These are phyloP conservation scores for Jamesozyma spencerorum DNA, from an alignment of 805 yeast species.

Conservation along the genomic window DNA sequence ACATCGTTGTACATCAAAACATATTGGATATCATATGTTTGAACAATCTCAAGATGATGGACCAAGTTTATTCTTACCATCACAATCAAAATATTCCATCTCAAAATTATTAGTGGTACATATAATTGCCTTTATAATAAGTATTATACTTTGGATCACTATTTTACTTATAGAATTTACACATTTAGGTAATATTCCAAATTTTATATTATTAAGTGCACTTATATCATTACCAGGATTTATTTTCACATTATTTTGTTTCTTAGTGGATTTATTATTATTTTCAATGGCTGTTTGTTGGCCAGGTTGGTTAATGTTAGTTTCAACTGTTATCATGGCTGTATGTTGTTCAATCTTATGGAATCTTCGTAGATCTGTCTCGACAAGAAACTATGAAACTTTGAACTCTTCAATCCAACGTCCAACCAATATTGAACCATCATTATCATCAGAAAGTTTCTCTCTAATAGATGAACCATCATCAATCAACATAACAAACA, in stretches of 20 bases:
- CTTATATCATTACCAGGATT: conserved; percentile 60
- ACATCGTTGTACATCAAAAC: conserved; percentile 10
- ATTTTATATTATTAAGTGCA: conserved; percentile 43
- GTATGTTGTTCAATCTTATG: conserved; percentile 58
- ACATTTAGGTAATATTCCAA: conserved; percentile 29
- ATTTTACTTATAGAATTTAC: conserved; percentile 35
- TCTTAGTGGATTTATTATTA: conserved; percentile 71
- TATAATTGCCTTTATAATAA: conserved; percentile 51
- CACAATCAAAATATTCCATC: conserved; percentile 48
- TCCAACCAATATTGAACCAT: neutral
- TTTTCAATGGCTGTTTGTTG: conserved; percentile 69
- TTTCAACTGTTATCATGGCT: conserved; percentile 57
- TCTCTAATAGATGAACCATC: too few species aligned
- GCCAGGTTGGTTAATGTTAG: conserved; percentile 78
- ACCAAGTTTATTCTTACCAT: conserved; percentile 36
- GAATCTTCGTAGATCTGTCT: conserved; percentile 58
- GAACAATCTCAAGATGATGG: too few species aligned
- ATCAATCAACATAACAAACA: too few species aligned
- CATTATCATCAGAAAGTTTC: neutral
- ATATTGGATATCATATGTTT: conserved; percentile 15
- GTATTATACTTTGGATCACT: conserved; percentile 37
- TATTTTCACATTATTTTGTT: conserved; percentile 58
- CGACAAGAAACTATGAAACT: conserved; percentile 21
- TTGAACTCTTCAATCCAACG: neutral
- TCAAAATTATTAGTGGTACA: conserved; percentile 59